These are phyloP conservation scores for Fusarium begoniae DNA, from an alignment of 2,329 filamentous ascomycete species.

Conservation along the genomic window DNA sequence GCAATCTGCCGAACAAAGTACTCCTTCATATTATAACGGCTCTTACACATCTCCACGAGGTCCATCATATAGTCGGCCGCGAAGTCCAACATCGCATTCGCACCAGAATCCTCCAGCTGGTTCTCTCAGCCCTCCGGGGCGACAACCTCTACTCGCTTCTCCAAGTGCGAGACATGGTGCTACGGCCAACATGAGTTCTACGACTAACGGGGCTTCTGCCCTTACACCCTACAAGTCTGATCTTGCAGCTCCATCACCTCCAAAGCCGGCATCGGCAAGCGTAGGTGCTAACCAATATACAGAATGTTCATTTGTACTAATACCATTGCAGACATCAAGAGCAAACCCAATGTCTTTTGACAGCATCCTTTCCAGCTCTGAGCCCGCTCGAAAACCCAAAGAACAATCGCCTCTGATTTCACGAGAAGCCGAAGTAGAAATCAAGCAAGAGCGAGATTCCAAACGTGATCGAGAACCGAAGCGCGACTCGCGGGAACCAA, in stretches of 20 bases:
- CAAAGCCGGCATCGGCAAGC: slow-evolving; percentile 51
- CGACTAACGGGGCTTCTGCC: slow-evolving; percentile 53
- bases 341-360: slow-evolving; percentile 95
- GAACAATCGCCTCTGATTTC: slow-evolving; percentile 54
- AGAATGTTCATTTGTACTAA: slow-evolving; percentile 22
- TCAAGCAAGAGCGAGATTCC: slow-evolving; percentile 22
- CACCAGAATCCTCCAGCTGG: slow-evolving; percentile 56
- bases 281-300: slow-evolving; percentile 43
- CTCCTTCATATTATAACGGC: slow-evolving; percentile 59
- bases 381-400: slow-evolving; percentile 68
- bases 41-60: slow-evolving; percentile 60
- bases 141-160: slow-evolving; percentile 56
- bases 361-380: slow-evolving; percentile 86
- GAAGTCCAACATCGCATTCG: slow-evolving; percentile 61
- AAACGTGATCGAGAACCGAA: slow-evolving; percentile 30
- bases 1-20: slow-evolving; percentile 53
- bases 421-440: slow-evolving; percentile 31
- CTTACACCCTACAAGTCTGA: slow-evolving; percentile 53
- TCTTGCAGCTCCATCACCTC: slow-evolving; percentile 51
- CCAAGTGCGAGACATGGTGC: slow-evolving; percentile 58
- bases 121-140: slow-evolving; percentile 55
- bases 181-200: slow-evolving; percentile 49
- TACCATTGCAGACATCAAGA: slow-evolving; percentile 67
- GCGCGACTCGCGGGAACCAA: slow-evolving; percentile 33
- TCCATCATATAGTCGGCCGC: slow-evolving; percentile 55